A percentile compares a stretch with the other conserved stretches of the same genome.
Evolutionary conservation across 2,329 filamentous ascomycete genomes (phyloP).

Genomic region (Talaromyces sp.): DNA sequence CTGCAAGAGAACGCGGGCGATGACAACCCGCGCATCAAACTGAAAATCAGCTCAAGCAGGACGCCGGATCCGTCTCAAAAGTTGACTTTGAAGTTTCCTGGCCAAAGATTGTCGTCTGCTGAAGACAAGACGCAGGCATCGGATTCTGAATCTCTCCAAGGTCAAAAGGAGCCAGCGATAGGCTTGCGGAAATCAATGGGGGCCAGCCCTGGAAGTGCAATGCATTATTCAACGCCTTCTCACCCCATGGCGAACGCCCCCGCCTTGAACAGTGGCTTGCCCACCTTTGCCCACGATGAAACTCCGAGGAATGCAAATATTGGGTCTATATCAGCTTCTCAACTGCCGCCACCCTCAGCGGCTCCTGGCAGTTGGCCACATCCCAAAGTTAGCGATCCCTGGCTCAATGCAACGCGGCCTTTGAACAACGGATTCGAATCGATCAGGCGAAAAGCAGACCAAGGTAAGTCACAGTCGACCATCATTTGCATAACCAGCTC

Average conservation of each 20-base stretch:
- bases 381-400: not conserved
- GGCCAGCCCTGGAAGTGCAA: constrained; percentile 12
- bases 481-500: not conserved
- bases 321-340: constrained; percentile 4
- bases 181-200: constrained; percentile 31
- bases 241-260: constrained; percentile 14
- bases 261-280: not conserved
- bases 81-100: constrained; percentile 67
- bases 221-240: constrained; percentile 24
- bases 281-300: not conserved
- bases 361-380: not conserved
- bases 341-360: not conserved
- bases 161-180: constrained; percentile 42
- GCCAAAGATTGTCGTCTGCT: constrained; percentile 47
- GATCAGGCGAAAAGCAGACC: constrained; percentile 38
- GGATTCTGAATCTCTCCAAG: constrained; percentile 48
- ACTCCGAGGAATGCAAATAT: constrained; percentile 3
- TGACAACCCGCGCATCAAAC: constrained; percentile 69
- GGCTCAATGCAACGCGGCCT: not conserved
- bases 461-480: constrained; percentile 39
- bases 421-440: constrained; percentile 28
- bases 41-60: constrained; percentile 57
- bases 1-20: constrained; percentile 23
- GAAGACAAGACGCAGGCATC: constrained; percentile 35
- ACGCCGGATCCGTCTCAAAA: constrained; percentile 49